Percentiles rank a stretch among this genome's conserved stretches.
Evolutionary conservation across 176 grass and related monocot genomes (phyloP).

Genomic region (Dendrocalamus sinicus): DNA sequence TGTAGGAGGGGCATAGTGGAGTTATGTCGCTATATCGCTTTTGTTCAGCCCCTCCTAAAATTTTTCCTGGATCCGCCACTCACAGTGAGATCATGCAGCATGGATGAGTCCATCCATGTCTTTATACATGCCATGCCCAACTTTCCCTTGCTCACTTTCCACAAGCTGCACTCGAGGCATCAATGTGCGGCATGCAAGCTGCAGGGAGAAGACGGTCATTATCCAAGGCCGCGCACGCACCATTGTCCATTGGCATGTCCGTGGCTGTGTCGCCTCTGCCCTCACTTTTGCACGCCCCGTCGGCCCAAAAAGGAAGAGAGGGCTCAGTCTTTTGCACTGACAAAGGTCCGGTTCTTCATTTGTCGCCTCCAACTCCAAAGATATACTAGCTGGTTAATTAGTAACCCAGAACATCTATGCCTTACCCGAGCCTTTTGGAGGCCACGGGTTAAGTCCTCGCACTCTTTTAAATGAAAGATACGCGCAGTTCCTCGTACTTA

Average conservation of each 20-base stretch:
- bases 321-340: slow-evolving; percentile 21
- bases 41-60: too few species aligned
- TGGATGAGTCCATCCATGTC: slow-evolving; percentile 12
- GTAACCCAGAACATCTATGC: not conserved
- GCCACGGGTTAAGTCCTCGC: too few species aligned
- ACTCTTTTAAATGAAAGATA: too few species aligned
- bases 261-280: slow-evolving; percentile 24
- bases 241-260: slow-evolving; percentile 23
- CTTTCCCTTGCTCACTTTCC: slow-evolving; percentile 39
- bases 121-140: not conserved
- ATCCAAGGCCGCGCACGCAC: slow-evolving; percentile 37
- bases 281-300: slow-evolving; percentile 42
- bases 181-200: slow-evolving; percentile 23
- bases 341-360: slow-evolving; percentile 30
- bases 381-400: not conserved
- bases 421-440: not conserved
- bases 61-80: too few species aligned
- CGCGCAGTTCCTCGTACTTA: too few species aligned
- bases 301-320: slow-evolving; percentile 26
- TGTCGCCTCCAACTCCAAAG: slow-evolving; percentile 14
- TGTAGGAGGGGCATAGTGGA: too few species aligned
- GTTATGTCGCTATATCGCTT: too few species aligned
- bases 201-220: slow-evolving; percentile 38
- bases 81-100: not conserved
- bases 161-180: slow-evolving; percentile 26